A percentile compares a stretch with the other conserved stretches of the same genome.
phyloP scores from a whole-genome alignment of 805 yeast genomes.

The Millerago galiae region DNA sequence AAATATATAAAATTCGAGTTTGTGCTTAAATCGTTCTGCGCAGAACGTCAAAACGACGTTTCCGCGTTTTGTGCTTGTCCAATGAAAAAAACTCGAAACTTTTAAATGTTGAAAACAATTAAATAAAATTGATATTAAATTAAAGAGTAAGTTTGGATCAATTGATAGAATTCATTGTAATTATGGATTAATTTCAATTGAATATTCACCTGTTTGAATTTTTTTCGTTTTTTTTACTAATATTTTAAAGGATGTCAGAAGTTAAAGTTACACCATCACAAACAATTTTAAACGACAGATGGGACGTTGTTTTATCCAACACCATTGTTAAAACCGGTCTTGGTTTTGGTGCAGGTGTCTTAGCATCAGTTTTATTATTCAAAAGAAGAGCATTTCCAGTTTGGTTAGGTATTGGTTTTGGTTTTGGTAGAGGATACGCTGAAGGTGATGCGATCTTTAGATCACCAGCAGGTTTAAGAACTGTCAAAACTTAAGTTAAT shows the following conservation, averaged over 20 bases:
- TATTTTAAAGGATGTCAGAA: conserved; percentile 11
- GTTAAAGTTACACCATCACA: conserved; percentile 37
- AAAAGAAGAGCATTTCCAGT: conserved; percentile 96
- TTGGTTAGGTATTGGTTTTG: conserved; percentile 96
- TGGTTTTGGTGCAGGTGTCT: conserved; percentile 95
- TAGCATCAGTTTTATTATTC: conserved; percentile 83
- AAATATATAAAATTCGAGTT: not conserved
- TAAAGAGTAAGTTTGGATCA: not conserved
- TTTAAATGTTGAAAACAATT: not conserved
- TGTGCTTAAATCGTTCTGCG: not conserved
- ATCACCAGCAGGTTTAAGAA: conserved; percentile 70
- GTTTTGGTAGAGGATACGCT: conserved; percentile 95
- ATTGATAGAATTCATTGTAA: not conserved
- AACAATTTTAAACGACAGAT: conserved; percentile 60
- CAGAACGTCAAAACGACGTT: not conserved
- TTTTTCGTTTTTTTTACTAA: not conserved
- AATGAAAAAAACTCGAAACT: conserved; percentile 1
- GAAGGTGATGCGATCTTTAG: conserved; percentile 98
- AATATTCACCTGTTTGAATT: not conserved
- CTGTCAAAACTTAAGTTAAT: conserved; percentile 48
- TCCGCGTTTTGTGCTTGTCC: conserved; percentile 5
- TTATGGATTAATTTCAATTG: too few species aligned
- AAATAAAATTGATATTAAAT: not conserved
- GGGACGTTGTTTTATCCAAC: conserved; percentile 97
- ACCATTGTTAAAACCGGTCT: conserved; percentile 90